These are phyloP conservation scores for Phytophthora macrochlamydospora DNA, from an alignment of 352 stramenopile species.

Conservation along the genomic window DNA sequence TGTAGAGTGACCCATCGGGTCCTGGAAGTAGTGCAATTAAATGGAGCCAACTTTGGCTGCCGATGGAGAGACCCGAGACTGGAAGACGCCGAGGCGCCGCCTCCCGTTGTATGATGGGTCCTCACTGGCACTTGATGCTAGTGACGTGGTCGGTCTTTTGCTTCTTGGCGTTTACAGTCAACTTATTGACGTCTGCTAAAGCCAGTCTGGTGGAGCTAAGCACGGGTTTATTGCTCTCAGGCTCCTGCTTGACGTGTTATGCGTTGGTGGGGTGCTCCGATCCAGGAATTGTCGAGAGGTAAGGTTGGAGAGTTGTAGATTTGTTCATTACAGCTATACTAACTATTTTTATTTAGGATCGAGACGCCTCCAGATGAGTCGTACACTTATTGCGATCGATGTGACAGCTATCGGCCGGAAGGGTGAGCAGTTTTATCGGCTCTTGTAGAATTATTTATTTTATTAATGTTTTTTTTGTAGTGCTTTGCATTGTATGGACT, in stretches of 20 bases:
- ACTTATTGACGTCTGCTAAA: constrained; percentile 50
- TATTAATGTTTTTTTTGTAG: constrained; percentile 34
- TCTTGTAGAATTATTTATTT: background rate
- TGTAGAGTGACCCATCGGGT: constrained; percentile 15
- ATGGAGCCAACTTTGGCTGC: constrained; percentile 58
- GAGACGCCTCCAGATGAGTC: constrained; percentile 46
- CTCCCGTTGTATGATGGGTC: constrained; percentile 67
- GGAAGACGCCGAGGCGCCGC: constrained; percentile 8
- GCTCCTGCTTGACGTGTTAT: constrained; percentile 66
- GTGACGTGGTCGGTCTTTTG: constrained; percentile 63
- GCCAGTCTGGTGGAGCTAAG: constrained; percentile 46
- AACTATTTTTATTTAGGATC: constrained; percentile 25
- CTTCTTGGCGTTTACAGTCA: constrained; percentile 50
- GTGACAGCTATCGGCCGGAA: constrained; percentile 75
- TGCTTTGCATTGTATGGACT: constrained; percentile 87
- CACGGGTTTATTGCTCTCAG: constrained; percentile 61
- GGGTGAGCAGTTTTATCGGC: constrained; percentile 39
- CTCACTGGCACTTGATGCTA: constrained; percentile 81
- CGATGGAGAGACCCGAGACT: constrained; percentile 35
- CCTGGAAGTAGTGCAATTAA: constrained; percentile 62
- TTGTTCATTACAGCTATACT: no score
- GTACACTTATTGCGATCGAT: constrained; percentile 84
- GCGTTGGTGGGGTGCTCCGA: constrained; percentile 76
- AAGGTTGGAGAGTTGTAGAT: background rate
- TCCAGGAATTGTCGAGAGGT: constrained; percentile 70